Evolutionary conservation across 805 yeast species (phyloP), one percentile per base, ranked within the genome.

Genomic region (Sugiyamaella mastotermitis): DNA sequence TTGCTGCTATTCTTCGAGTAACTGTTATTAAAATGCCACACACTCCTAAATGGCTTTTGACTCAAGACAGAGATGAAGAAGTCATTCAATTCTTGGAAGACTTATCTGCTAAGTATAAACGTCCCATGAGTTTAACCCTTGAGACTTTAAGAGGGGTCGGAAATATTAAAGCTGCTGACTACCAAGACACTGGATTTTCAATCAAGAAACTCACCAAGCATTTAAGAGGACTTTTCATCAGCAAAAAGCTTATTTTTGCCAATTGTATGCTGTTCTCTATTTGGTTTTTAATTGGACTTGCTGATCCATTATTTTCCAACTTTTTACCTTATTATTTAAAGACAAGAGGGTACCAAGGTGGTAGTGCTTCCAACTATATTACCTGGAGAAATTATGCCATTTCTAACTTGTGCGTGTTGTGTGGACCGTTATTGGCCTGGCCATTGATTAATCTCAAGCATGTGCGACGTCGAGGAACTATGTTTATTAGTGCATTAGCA

Each of bases 261-360:
- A 64, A 77, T 31, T 33, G 60, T n/a, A 62, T 78, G 18, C 53
- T 74, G 18, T 50, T 63, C 17, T 41, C 70, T 14, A 64, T 77
- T 1, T 77, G 83, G 83, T 65, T 70, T 6, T 55, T 74, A 32
- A 66, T 76, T 43, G 80, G 81, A 33, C 60, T 74, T 27, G 69
- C 78, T 14, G 75, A 74, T 54, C 74, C 78, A 3, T 60, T 73
- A 28, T 76, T 69, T 55, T 66, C 69, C 50, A 72, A 73, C 33
- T 76, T 74, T 56, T 55, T 74, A 19, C 76, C 77, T 26, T 64
- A 66, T 33, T 76, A 68, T 51, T 62, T 77, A 39, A 68, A 71
- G 36, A 51, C 64, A 7, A 68, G 72, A 46, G 80, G 80, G 29
- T 41, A 34, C 36, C 73, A 68, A 11, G 43, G 42, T 8, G 20